Base-by-base conservation (phyloP, 139 green algal genomes). In the Tetradesmus obliquus region DNA sequence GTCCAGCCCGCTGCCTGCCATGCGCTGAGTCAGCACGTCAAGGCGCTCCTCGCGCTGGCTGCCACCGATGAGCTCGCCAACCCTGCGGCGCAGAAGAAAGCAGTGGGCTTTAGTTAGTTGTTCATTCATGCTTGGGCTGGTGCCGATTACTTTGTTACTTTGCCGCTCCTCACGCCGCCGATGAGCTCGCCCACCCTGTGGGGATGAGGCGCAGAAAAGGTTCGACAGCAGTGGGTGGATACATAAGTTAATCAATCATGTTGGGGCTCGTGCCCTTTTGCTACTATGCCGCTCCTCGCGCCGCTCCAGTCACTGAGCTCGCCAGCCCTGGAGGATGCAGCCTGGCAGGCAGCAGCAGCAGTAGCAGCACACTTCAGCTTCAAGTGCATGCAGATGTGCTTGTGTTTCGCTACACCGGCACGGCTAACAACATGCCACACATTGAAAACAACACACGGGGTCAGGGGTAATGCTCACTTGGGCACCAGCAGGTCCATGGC, bases 401-500 rank as follows among this genome's bases (percentile, higher is more conserved):
- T n/a, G 72, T 10, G 19, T n/a, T 81, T 24, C 6, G 72, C 12
- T 10, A 72, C 60, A 72, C 12, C 60, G 12, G 10, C 12, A 72
- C 60, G 10, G 60, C 10, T 13, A 45, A 45, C 32, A 45, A 45
- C 60, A 13, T 72, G 10, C 60, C 60, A 72, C 12, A 19, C 10
- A 10, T 72, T 72, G 60, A 19, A 72, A 13, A 72, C 10, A 72
- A 13, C 12, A 72, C 60, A 10, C 10, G 10, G 10, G 10, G 10
- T 72, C 60, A 13, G 60, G 10, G 60, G 19, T 10, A 81, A 13
- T 19, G 55, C 90, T 89, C 57, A 92, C 90, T 89, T 92, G 22
- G 96, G 96, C 85, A 98, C 96, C 20, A 98, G 94, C 81, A 98
- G 57, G 88, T 98, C 96, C 94, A 97, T 96, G 15, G 96, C 96